Conservation (phyloP, 805 yeast genomes). For the Cyberlindnera subsufficiens region DNA sequence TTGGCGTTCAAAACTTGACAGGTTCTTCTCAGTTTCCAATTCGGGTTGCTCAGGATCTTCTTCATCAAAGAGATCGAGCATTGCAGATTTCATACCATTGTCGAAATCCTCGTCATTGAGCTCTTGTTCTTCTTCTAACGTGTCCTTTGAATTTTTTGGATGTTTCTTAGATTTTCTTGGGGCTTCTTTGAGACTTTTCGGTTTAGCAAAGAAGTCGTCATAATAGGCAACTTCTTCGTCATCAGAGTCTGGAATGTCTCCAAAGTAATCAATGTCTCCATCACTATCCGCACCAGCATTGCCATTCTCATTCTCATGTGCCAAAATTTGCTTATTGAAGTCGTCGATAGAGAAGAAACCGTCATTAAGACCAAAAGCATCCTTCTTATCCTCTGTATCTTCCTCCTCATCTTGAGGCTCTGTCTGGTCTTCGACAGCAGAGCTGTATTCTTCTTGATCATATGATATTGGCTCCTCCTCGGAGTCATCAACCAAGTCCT, state of each 20-base stretch:
- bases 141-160: constrained; percentile 7
- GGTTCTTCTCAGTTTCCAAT: constrained; percentile 26
- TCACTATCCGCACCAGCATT: constrained; percentile 34
- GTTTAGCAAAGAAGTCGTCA: constrained; percentile 56
- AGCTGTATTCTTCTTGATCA: constrained; percentile 12
- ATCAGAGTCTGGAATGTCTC: constrained; percentile 45
- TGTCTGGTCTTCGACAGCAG: constrained; percentile 11
- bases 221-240: constrained; percentile 31
- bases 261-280: constrained; percentile 47
- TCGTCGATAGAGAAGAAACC: constrained; percentile 81
- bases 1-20: constrained; percentile 80
- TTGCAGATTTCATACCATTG: constrained; percentile 53
- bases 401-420: constrained; percentile 13
- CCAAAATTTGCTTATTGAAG: constrained; percentile 70
- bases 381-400: constrained; percentile 25
- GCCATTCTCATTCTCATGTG: constrained; percentile 42
- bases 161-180: constrained; percentile 25
- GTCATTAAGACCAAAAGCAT: constrained; percentile 68
- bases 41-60: constrained; percentile 38
- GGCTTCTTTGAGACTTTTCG: constrained; percentile 9
- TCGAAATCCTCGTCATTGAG: constrained; percentile 59
- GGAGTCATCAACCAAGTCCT: constrained; percentile 15
- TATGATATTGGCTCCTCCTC: constrained; percentile 8
- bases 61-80: constrained; percentile 28
- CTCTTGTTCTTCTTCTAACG: constrained; percentile 24